Base-by-base conservation (phyloP, 2,329 filamentous ascomycete species). In the Microdochium nivale region DNA sequence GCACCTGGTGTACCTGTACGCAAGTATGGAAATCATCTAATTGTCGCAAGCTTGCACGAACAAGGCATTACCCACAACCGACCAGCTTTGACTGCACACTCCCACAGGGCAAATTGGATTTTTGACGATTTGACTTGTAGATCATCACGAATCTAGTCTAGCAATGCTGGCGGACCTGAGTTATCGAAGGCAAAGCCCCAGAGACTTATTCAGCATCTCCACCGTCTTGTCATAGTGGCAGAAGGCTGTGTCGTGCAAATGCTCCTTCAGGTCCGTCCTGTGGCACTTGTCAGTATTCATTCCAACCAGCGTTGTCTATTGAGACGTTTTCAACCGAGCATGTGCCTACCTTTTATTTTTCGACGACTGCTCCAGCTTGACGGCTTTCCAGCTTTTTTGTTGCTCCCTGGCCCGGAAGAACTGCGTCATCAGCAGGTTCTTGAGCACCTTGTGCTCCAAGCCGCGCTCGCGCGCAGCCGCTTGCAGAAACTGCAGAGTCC, bases 131-230 rank as follows among this genome's bases (percentile, higher is more conserved):
- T n/a, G n/a, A n/a, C n/a, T n/a, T n/a, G n/a, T n/a, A 30, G 27
- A 30, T 30, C 27, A 30, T 30, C 27, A 5, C n/a, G n/a, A n/a
- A n/a, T n/a, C 27, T 11, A 30, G 11, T 30, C 5, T 30, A 30
- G 27, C 27, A 30, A 5, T 11, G 27, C 27, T 30, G 5, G 27
- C 5, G 11, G 27, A 30, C 27, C 27, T 14, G 23, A 11, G 5
- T 27, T 64, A 81, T 53, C 79, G 75, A 53, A 86, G 64, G 61
- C 84, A 87, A 43, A 88, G 63, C 1, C 79, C 79, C 83, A 90
- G 84, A 7, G 76, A 83, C 63, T 85, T 81, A 61, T 91, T 90
- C 51, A 91, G 71, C 85, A 87, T 87, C 19, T 74, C 76, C 48
- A 91, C 64, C 8, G 84, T 88, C 70, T 79, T 79, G 51, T 89